These are phyloP conservation scores for Gnetum montanum DNA, from an alignment of 75 land plant species.

Conservation along the genomic window DNA sequence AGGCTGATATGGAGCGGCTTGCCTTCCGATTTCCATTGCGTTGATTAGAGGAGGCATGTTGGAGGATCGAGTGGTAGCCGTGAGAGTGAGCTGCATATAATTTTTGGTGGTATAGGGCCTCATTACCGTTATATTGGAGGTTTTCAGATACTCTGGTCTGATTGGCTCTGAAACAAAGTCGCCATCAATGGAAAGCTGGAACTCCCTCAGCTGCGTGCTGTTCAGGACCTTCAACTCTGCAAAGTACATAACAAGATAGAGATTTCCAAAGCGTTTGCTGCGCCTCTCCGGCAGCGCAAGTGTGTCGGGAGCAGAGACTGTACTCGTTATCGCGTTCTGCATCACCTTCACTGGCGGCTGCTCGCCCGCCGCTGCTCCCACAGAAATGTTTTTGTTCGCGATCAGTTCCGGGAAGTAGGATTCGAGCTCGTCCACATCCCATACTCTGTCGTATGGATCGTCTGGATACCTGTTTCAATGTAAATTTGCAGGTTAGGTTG, in stretches of 20 bases:
- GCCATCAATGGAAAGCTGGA: neutral
- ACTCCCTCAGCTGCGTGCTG: neutral
- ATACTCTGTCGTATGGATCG: constrained; percentile 13
- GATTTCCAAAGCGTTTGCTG: neutral
- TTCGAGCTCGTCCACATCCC: neutral
- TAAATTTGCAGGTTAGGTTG: neutral
- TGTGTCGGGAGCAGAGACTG: neutral
- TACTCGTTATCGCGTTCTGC: constrained; percentile 3
- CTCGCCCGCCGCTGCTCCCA: neutral
- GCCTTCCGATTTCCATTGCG: neutral
- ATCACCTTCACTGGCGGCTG: constrained; percentile 12
- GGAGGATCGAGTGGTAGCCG: neutral
- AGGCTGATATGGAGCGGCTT: too few species aligned
- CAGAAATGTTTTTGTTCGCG: neutral
- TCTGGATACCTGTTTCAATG: constrained; percentile 18
- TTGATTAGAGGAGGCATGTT: neutral
- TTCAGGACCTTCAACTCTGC: neutral
- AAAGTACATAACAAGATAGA: constrained; percentile 1
- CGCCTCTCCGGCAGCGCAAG: neutral
- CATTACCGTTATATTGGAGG: neutral
- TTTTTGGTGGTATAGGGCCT: neutral
- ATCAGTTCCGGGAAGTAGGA: neutral
- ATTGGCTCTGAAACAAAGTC: neutral
- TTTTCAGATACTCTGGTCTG: neutral
- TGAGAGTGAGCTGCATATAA: neutral